These are phyloP conservation scores for Fulvia fulva DNA, from an alignment of 2,329 filamentous ascomycete species.

Conservation along the genomic window DNA sequence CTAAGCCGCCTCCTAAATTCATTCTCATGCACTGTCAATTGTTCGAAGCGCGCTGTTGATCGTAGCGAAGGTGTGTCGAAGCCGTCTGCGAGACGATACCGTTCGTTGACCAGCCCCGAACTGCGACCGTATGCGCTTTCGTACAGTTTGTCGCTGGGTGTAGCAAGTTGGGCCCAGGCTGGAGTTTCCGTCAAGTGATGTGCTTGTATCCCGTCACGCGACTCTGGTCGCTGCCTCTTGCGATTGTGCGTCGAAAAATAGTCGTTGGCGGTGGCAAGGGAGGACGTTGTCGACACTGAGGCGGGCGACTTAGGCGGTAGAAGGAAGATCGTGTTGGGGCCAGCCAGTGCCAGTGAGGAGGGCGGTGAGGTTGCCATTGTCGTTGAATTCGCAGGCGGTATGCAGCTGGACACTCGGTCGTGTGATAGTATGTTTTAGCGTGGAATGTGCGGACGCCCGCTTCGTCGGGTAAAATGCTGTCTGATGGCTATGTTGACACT, in stretches of 20 bases:
- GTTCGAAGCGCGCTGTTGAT: slow-evolving; percentile 36
- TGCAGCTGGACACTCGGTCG: slow-evolving; percentile 8
- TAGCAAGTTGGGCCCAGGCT: slow-evolving; percentile 22
- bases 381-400: slow-evolving; percentile 1
- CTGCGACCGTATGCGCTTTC: slow-evolving; percentile 26
- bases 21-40: slow-evolving; percentile 17
- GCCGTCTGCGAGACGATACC: slow-evolving; percentile 49
- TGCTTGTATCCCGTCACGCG: slow-evolving; percentile 10
- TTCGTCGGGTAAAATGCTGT: background rate
- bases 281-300: slow-evolving; percentile 29
- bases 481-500: background rate
- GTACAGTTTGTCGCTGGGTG: slow-evolving; percentile 22
- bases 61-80: slow-evolving; percentile 45
- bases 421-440: slow-evolving; percentile 11
- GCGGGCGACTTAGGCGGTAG: slow-evolving; percentile 41
- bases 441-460: background rate
- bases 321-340: slow-evolving; percentile 35
- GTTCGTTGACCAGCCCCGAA: slow-evolving; percentile 50
- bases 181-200: slow-evolving; percentile 15
- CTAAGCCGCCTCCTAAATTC: slow-evolving; percentile 20
- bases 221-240: slow-evolving; percentile 33
- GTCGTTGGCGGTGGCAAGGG: slow-evolving; percentile 23
- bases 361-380: slow-evolving; percentile 23
- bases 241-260: slow-evolving; percentile 29
- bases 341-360: slow-evolving; percentile 11